Conservation (phyloP, 768 basidiomycete species). For the Leccinum barrowsii region DNA sequence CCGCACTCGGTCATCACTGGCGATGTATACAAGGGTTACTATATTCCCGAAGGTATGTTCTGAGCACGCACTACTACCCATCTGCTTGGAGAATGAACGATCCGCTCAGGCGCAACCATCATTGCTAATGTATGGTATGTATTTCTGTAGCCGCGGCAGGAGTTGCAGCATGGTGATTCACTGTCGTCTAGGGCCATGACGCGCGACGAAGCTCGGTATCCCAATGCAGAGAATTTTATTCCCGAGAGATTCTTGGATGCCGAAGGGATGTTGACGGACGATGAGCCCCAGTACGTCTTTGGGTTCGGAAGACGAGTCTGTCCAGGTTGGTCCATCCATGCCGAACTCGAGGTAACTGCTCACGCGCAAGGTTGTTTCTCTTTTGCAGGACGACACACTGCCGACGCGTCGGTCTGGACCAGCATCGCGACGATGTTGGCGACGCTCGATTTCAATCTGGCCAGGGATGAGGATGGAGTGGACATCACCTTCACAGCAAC, state of each 20-base stretch:
- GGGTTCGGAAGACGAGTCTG: neutral
- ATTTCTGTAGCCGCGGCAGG: no score
- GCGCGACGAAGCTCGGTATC: neutral
- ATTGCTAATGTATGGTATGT: neutral
- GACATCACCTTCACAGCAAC: neutral
- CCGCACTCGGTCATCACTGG: neutral
- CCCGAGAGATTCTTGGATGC: neutral
- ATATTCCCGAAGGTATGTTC: neutral
- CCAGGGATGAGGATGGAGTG: neutral
- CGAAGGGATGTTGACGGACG: neutral
- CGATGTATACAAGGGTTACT: neutral
- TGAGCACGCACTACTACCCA: neutral
- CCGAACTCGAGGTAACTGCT: neutral
- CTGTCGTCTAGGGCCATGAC: neutral
- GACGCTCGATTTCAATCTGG: neutral
- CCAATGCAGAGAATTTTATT: neutral
- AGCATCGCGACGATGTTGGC: neutral
- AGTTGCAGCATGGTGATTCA: neutral
- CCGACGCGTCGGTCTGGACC: neutral
- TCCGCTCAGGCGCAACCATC: neutral
- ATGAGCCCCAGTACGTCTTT: neutral
- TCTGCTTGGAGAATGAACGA: neutral
- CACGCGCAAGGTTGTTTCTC: neutral
- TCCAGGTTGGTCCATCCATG: neutral
- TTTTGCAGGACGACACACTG: neutral